phyloP scores from a whole-genome alignment of 441 rosid species.

The Lagerstroemia fauriei region DNA sequence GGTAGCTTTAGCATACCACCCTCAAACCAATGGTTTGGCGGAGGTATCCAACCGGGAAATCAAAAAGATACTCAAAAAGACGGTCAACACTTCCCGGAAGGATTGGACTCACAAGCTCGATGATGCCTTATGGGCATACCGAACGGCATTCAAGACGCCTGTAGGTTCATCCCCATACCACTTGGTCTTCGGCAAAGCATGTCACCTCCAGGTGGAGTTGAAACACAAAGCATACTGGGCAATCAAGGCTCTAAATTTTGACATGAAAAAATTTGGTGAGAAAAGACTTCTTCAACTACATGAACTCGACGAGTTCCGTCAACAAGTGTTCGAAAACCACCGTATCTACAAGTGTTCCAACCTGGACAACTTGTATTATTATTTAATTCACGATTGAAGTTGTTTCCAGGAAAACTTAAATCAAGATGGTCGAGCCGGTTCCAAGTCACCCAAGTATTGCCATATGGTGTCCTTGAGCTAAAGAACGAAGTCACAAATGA shows the following conservation, averaged over 20 bases:
- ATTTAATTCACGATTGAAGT: background rate
- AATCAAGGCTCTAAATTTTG: background rate
- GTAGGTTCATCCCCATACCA: background rate
- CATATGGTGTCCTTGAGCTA: background rate
- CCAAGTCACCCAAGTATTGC: background rate
- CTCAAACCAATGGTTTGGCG: too few relatives aligned
- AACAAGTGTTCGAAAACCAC: background rate
- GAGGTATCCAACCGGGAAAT: background rate
- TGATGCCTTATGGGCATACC: conserved; percentile 20
- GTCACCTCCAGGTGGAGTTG: conserved; percentile 1
- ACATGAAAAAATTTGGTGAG: background rate
- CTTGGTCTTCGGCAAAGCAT: background rate
- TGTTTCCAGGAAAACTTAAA: background rate
- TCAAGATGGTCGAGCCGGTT: background rate
- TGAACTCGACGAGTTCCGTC: background rate
- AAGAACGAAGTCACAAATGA: too few relatives aligned
- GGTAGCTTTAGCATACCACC: too few relatives aligned
- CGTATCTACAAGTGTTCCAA: conserved; percentile 2
- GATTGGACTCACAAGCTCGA: background rate
- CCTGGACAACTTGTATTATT: background rate
- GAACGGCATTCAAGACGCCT: background rate
- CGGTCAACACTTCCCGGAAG: background rate
- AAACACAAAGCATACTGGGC: background rate
- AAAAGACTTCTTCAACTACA: background rate
- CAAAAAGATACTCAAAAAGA: background rate